Evolutionary conservation across 192 early-diverging fungal genomes (phyloP).

Genomic region (Thoreauomyces humboldtii): DNA sequence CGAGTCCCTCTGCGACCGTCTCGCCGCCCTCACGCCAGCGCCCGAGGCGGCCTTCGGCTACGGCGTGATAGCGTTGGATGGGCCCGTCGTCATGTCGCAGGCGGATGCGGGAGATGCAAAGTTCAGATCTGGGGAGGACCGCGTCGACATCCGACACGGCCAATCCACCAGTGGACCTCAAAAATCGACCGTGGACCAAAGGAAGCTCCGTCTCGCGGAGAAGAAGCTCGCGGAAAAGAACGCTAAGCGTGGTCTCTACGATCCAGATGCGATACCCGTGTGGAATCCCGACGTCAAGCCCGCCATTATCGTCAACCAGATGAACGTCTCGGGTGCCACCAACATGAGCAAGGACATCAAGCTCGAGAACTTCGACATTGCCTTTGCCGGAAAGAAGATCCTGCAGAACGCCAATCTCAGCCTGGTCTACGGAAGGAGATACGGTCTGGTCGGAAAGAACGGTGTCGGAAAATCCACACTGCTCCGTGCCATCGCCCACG

Average conservation of each 20-base stretch:
- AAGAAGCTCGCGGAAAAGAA: conserved; percentile 88
- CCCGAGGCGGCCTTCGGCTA: conserved; percentile 35
- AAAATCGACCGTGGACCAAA: conserved; percentile 45
- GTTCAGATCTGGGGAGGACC: not conserved
- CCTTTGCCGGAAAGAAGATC: conserved; percentile 87
- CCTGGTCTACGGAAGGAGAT: conserved; percentile 84
- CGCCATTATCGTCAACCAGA: conserved; percentile 81
- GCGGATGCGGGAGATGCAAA: not conserved
- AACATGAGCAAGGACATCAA: conserved; percentile 93
- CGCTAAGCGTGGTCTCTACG: conserved; percentile 70
- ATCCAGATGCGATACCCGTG: conserved; percentile 58
- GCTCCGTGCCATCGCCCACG: conserved; percentile 75
- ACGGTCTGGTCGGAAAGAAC: conserved; percentile 95
- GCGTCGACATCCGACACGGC: conserved; percentile 41
- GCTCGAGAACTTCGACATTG: conserved; percentile 95
- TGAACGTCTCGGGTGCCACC: conserved; percentile 77
- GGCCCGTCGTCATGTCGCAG: conserved; percentile 68
- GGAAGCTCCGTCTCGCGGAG: conserved; percentile 90
- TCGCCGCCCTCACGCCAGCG: conserved; percentile 55
- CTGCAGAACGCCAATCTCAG: conserved; percentile 80
- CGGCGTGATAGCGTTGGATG: conserved; percentile 58
- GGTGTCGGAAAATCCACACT: conserved; percentile 85
- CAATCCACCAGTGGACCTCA: conserved; percentile 31
- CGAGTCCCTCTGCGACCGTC: conserved; percentile 63
- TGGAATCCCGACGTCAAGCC: conserved; percentile 58